Percentiles rank a stretch among this genome's conserved stretches.
Conservation (phyloP, 2,329 filamentous ascomycete species). For the Aquanectria penicillioides region DNA sequence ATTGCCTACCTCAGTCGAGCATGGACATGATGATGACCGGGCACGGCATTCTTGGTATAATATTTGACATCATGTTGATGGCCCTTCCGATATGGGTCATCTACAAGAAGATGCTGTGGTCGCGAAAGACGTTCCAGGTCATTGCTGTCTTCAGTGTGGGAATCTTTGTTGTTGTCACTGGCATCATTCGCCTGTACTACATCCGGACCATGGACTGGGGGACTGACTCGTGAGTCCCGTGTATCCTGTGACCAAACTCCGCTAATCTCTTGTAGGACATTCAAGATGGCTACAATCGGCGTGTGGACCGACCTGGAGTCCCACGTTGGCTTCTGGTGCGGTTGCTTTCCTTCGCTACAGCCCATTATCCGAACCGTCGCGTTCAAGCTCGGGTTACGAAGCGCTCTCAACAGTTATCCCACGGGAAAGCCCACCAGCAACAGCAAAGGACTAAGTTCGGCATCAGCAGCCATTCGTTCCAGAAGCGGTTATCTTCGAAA, state of each 20-base stretch:
- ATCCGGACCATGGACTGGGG: conserved; percentile 45
- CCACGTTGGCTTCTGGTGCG: conserved; percentile 55
- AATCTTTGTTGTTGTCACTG: conserved; percentile 49
- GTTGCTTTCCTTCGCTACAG: conserved; percentile 53
- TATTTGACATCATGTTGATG: conserved; percentile 48
- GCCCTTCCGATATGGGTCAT: conserved; percentile 51
- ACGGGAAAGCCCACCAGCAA: conserved; percentile 2
- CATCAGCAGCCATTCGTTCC: conserved; percentile 9
- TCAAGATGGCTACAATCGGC: conserved; percentile 48
- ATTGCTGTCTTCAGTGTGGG: conserved; percentile 51
- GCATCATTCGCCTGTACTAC: conserved; percentile 51
- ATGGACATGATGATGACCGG: conserved; percentile 14
- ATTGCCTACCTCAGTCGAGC: conserved; percentile 8
- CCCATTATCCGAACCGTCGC: conserved; percentile 47
- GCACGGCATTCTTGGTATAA: conserved; percentile 38
- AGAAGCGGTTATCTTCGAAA: conserved; percentile 9
- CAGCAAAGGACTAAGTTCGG: conserved; percentile 4
- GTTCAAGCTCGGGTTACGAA: conserved; percentile 17
- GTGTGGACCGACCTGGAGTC: conserved; percentile 54
- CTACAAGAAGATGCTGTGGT: conserved; percentile 48
- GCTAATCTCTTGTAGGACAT: conserved; percentile 42
- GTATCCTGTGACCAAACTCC: background rate
- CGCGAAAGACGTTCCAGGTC: conserved; percentile 45
- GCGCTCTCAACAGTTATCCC: conserved; percentile 16
- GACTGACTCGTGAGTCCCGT: conserved; percentile 45